Evolutionary conservation across 441 rosid species (phyloP).

Genomic region (Aleurites moluccanus): DNA sequence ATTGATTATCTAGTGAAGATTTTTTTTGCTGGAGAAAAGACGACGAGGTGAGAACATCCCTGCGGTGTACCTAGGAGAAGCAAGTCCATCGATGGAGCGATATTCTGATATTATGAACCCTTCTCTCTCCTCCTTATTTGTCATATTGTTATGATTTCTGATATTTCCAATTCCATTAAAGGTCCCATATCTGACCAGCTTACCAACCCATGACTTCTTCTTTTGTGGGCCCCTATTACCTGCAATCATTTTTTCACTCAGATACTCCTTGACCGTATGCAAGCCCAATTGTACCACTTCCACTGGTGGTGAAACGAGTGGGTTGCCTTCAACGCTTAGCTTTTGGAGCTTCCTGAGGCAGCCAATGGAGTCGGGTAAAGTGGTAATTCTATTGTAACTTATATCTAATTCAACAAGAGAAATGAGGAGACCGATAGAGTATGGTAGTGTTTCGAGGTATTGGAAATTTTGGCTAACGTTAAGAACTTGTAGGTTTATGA

Average conservation of each 20-base stretch:
- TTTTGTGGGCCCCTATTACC: slow-evolving; percentile 37
- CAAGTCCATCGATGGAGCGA: slow-evolving; percentile 47
- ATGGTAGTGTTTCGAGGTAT: slow-evolving; percentile 54
- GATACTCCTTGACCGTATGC: slow-evolving; percentile 59
- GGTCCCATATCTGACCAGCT: slow-evolving; percentile 59
- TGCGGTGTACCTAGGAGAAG: slow-evolving; percentile 55
- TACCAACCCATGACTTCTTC: slow-evolving; percentile 78
- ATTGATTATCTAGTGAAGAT: slow-evolving; percentile 32
- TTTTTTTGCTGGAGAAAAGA: slow-evolving; percentile 57
- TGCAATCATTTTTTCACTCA: slow-evolving; percentile 59
- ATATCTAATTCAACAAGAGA: slow-evolving; percentile 75
- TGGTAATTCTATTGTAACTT: slow-evolving; percentile 70
- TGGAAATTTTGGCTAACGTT: slow-evolving; percentile 89
- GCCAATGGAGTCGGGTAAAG: slow-evolving; percentile 72
- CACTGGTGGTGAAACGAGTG: slow-evolving; percentile 64
- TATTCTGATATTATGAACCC: slow-evolving; percentile 48
- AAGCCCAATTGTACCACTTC: slow-evolving; percentile 63
- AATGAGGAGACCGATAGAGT: slow-evolving; percentile 69
- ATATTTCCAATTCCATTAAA: slow-evolving; percentile 38
- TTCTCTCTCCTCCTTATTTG: slow-evolving; percentile 36
- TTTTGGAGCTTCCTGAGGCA: slow-evolving; percentile 67
- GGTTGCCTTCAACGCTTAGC: slow-evolving; percentile 77
- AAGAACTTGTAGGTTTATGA: slow-evolving; percentile 64
- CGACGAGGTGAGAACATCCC: slow-evolving; percentile 80
- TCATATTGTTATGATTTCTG: slow-evolving; percentile 7